These are phyloP conservation scores for Boletus eberwhitei DNA, from an alignment of 768 basidiomycete genomes.

Conservation along the genomic window DNA sequence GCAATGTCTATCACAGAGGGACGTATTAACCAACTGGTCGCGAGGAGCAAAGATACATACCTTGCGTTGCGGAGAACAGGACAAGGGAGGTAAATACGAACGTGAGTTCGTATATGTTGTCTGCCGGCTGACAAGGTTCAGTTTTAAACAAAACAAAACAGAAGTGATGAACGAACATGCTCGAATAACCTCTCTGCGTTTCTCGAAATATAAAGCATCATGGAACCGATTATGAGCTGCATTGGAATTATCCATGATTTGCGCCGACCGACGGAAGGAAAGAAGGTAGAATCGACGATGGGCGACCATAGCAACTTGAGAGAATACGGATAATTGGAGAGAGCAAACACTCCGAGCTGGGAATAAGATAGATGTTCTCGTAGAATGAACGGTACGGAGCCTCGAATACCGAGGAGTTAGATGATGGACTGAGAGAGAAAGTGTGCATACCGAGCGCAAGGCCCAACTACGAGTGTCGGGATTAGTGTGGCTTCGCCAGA, in stretches of 20 bases:
- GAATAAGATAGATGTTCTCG: constrained; percentile 96
- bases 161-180: constrained; percentile 47
- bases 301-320: constrained; percentile 97
- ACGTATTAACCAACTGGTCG: constrained; percentile 12
- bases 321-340: constrained; percentile 93
- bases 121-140: constrained; percentile 58
- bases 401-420: constrained; percentile 36
- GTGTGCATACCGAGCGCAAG: constrained; percentile 72
- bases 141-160: constrained; percentile 2
- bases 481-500: constrained; percentile 11
- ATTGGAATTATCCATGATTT: constrained; percentile 99
- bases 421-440: neutral
- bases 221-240: constrained; percentile 81
- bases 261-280: constrained; percentile 80
- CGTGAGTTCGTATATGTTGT: constrained; percentile 77
- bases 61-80: constrained; percentile 95
- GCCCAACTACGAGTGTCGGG: constrained; percentile 52
- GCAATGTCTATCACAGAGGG: constrained; percentile 71
- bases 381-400: constrained; percentile 94
- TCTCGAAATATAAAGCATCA: constrained; percentile 76
- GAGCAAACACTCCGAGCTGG: constrained; percentile 89
- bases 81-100: constrained; percentile 85
- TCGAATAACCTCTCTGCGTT: constrained; percentile 76
- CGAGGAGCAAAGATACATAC: constrained; percentile 37
- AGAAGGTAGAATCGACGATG: constrained; percentile 89